These are phyloP conservation scores for Arxiozyma heterogenica DNA, from an alignment of 1,139 yeast genomes.

Conservation along the genomic window DNA sequence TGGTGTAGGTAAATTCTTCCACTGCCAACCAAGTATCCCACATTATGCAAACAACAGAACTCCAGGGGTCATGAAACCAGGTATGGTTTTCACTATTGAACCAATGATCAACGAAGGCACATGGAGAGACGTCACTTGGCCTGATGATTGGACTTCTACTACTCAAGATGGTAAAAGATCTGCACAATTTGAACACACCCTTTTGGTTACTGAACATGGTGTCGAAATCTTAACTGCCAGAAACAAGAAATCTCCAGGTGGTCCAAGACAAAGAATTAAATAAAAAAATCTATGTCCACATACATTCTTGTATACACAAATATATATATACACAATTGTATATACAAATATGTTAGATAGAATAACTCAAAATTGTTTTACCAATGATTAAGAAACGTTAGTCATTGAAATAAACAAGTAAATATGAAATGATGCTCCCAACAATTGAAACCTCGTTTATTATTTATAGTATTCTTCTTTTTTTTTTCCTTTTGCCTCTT, in stretches of 20 bases:
- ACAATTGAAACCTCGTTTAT: no score
- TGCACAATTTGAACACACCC: conserved; percentile 94
- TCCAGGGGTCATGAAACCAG: conserved; percentile 88
- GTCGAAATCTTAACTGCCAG: conserved; percentile 87
- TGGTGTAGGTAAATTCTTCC: conserved; percentile 83
- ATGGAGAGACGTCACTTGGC: conserved; percentile 81
- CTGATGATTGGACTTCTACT: conserved; percentile 94
- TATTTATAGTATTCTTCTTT: no score
- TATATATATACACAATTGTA: not conserved
- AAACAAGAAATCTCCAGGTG: conserved; percentile 75
- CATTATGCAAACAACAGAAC: conserved; percentile 93
- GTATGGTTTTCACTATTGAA: conserved; percentile 95
- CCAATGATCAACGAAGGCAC: conserved; percentile 95
- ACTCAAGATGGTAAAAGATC: conserved; percentile 81
- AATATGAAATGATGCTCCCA: no score
- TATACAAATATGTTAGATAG: not conserved
- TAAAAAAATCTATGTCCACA: conserved; percentile 8
- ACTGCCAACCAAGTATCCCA: conserved; percentile 86
- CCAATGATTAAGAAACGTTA: no score
- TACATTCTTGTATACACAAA: not conserved
- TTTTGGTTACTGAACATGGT: conserved; percentile 88
- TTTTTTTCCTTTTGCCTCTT: no score
- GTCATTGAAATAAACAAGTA: no score
- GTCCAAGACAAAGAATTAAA: conserved; percentile 56
- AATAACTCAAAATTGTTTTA: not conserved